Evolutionary conservation across 2,329 filamentous ascomycete genomes (phyloP), one percentile per base, ranked within the genome.

Genomic region (Ophiognomonia clavigignenti-juglandacearum): DNA sequence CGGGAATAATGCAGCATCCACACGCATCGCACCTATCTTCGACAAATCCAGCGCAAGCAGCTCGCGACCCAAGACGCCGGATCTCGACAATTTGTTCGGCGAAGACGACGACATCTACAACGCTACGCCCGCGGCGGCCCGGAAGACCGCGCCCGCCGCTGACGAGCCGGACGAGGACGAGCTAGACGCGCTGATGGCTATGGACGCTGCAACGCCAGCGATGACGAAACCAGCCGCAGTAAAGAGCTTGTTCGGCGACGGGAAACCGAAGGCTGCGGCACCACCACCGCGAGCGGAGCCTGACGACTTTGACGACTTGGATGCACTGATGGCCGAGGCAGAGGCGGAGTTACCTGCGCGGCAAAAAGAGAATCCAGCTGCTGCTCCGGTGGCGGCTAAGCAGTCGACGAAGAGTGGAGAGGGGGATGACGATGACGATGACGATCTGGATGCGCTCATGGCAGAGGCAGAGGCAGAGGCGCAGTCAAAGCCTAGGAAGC

Each of bases 81-180:
- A 67, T 3, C 54, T 50, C 18, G 62, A 65, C 13, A 63, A 70
- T 44, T 47, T 70, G n/a, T 62, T 64, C 18, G 70, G 18, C 3
- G 36, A 71, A n/a, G 69, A 70, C 1, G 72, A 74, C 3, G 76
- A 80, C 47, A 61, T 82, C 6, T 83, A 83, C 59, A 68, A 66
- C 47, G 75, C 74, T 4, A 82, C 78, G 2, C 78, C 78, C 0
- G 4, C 39, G 5, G 11, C 39, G 52, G 29, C 43, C 36, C 48
- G 45, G 19, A 56, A 22, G 47, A 38, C 40, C 50, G 11, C 49
- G 48, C 23, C 53, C 52, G 41, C 34, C 26, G 54, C 47, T 29
- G 59, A 43, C 26, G 57, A 58, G 16, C 66, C 68, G 1, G 74
- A 77, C 7, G 71, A 73, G 3, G 66, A 69, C 40, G 72, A 76